Evolutionary conservation across 2,329 filamentous ascomycete genomes (phyloP).

Genomic region (Aspergillus ruber): DNA sequence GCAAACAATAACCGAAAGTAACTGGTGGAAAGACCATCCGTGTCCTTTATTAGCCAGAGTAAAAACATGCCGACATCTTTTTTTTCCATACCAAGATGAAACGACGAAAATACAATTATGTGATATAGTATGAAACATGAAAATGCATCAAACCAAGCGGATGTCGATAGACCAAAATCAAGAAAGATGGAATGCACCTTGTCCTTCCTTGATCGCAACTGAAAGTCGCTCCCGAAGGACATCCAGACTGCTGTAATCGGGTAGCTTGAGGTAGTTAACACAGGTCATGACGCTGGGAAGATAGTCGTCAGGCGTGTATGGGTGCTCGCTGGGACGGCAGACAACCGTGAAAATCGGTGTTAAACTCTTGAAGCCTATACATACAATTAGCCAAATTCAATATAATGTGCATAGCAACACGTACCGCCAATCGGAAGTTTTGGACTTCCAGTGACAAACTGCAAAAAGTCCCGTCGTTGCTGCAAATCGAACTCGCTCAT

Average conservation of each 20-base stretch:
- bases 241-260: constrained; percentile 78
- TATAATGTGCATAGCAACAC: constrained; percentile 20
- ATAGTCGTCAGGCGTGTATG: constrained; percentile 91
- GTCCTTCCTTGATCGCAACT: constrained; percentile 86
- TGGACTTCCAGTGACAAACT: constrained; percentile 96
- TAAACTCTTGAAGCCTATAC: constrained; percentile 82
- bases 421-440: constrained; percentile 96
- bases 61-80: constrained; percentile 5
- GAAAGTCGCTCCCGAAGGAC: constrained; percentile 71
- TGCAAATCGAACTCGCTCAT: constrained; percentile 78
- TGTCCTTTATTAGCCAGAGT: constrained; percentile 5
- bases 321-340: constrained; percentile 94
- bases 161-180: constrained; percentile 34
- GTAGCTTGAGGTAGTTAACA: constrained; percentile 97
- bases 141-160: neutral
- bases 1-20: constrained; percentile 2
- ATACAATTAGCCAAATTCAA: constrained; percentile 4
- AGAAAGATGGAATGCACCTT: constrained; percentile 95
- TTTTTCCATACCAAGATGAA: constrained; percentile 6
- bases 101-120: constrained; percentile 6
- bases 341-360: constrained; percentile 99
- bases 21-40: constrained; percentile 3
- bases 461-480: constrained; percentile 85
- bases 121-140: neutral
- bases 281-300: constrained; percentile 99